Conservation (phyloP, 1,139 yeast species). For the Saccharomyces uvarum region DNA sequence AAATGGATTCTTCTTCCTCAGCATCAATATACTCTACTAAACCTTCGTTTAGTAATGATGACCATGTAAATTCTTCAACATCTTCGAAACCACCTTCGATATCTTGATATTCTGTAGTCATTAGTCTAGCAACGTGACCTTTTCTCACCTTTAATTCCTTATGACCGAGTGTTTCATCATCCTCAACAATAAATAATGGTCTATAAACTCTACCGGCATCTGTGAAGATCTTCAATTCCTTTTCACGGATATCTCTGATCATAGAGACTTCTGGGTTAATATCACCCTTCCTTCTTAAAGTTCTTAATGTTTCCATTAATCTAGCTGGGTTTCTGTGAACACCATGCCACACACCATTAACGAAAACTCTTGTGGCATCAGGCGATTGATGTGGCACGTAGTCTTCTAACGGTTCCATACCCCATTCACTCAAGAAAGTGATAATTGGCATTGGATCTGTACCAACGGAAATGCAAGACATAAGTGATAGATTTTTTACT, state of each 20-base stretch:
- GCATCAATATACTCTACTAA: slow-evolving; percentile 93
- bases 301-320: slow-evolving; percentile 83
- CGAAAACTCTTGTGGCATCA: slow-evolving; percentile 88
- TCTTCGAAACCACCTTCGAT: slow-evolving; percentile 49
- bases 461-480: slow-evolving; percentile 98
- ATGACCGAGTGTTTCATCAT: slow-evolving; percentile 64
- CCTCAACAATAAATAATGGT: slow-evolving; percentile 86
- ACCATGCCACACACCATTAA: slow-evolving; percentile 99
- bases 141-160: slow-evolving; percentile 75
- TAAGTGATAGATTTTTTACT: slow-evolving; percentile 87
- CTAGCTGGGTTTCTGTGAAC: slow-evolving; percentile 93
- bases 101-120: slow-evolving; percentile 55
- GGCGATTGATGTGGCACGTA: slow-evolving; percentile 90
- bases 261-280: slow-evolving; percentile 94
- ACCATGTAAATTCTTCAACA: slow-evolving; percentile 67
- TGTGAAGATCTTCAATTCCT: slow-evolving; percentile 89
- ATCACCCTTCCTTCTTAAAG: slow-evolving; percentile 90
- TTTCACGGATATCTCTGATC: slow-evolving; percentile 92
- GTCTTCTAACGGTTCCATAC: slow-evolving; percentile 95
- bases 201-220: slow-evolving; percentile 98
- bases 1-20: slow-evolving; percentile 93
- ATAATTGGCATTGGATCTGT: slow-evolving; percentile 93
- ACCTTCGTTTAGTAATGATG: slow-evolving; percentile 75
- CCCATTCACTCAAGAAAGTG: slow-evolving; percentile 96
- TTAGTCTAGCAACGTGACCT: slow-evolving; percentile 67